A percentile compares a stretch with the other conserved stretches of the same genome.
phyloP scores from a whole-genome alignment of 2,329 filamentous ascomycete genomes.

The Talaromyces rugulosus region DNA sequence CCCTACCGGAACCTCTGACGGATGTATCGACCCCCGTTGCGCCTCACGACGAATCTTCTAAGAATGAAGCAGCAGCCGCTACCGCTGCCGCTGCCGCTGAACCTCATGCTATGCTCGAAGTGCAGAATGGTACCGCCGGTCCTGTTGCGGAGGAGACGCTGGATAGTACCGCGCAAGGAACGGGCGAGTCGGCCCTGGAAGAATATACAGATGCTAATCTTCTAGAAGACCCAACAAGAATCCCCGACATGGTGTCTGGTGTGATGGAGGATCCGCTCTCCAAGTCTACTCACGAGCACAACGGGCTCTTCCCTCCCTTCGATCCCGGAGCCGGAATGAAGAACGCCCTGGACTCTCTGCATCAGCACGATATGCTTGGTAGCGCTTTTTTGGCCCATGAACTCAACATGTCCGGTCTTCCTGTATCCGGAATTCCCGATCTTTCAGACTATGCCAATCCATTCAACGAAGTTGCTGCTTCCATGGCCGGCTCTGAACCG shows the following conservation, averaged over 20 bases:
- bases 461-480: conserved; percentile 28
- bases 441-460: conserved; percentile 26
- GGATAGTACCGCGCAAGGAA: not conserved
- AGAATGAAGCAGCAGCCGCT: not conserved
- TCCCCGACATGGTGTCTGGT: conserved; percentile 24
- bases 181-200: not conserved
- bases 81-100: not conserved
- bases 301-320: conserved; percentile 32
- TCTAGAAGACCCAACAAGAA: conserved; percentile 6
- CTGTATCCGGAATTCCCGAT: conserved; percentile 21
- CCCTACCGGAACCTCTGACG: conserved; percentile 12
- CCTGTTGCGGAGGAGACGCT: not conserved
- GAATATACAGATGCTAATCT: not conserved
- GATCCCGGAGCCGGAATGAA: conserved; percentile 29
- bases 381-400: conserved; percentile 35
- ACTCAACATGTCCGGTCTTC: conserved; percentile 21
- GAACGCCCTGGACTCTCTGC: conserved; percentile 32
- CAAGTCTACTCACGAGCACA: conserved; percentile 26
- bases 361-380: conserved; percentile 37
- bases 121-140: not conserved
- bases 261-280: conserved; percentile 31
- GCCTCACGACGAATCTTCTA: conserved; percentile 4
- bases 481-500: conserved; percentile 39
- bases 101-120: not conserved
- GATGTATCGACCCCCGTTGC: conserved; percentile 11